Evolutionary conservation across 192 early-diverging fungal species (phyloP).

Genomic region (Chytriomyces sp.): DNA sequence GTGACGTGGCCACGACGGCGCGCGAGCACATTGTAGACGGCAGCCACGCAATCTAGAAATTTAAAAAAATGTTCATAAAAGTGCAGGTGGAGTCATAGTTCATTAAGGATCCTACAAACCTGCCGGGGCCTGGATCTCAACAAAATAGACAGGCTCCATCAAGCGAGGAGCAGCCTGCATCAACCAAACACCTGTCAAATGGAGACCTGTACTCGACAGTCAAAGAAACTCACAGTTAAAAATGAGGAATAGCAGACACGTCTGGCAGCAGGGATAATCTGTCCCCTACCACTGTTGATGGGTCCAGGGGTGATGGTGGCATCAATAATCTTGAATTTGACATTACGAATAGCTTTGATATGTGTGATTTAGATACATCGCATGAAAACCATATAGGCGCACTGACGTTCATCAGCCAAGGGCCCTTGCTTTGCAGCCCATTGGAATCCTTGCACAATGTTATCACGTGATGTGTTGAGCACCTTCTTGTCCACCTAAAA

Average conservation of each 20-base stretch:
- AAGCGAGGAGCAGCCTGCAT: conserved; percentile 84
- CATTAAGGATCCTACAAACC: too few relatives aligned
- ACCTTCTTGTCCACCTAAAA: conserved; percentile 73
- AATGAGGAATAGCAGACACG: conserved; percentile 97
- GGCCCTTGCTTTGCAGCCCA: conserved; percentile 98
- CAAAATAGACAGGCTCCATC: conserved; percentile 96
- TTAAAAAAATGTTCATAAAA: too few relatives aligned
- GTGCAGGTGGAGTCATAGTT: too few relatives aligned
- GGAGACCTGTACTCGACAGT: too few relatives aligned
- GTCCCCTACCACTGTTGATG: conserved; percentile 91
- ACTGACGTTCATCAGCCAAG: conserved; percentile 91
- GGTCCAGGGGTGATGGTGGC: conserved; percentile 82
- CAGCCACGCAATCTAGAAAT: conserved; percentile 93
- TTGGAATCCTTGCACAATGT: conserved; percentile 94
- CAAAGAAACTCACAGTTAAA: conserved; percentile 64
- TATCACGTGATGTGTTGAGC: conserved; percentile 77
- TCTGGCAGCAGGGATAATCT: conserved; percentile 94
- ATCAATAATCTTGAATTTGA: conserved; percentile 92
- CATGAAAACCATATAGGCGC: neutral
- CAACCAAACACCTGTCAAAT: conserved; percentile 5
- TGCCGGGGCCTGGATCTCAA: conserved; percentile 96
- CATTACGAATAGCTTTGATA: conserved; percentile 80
- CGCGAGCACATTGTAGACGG: conserved; percentile 92
- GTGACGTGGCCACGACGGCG: conserved; percentile 93
- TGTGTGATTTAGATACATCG: neutral